Percentiles rank a stretch among this genome's conserved stretches.
phyloP scores from a whole-genome alignment of 495 filamentous ascomycete species.

The Tricharina praecox region DNA sequence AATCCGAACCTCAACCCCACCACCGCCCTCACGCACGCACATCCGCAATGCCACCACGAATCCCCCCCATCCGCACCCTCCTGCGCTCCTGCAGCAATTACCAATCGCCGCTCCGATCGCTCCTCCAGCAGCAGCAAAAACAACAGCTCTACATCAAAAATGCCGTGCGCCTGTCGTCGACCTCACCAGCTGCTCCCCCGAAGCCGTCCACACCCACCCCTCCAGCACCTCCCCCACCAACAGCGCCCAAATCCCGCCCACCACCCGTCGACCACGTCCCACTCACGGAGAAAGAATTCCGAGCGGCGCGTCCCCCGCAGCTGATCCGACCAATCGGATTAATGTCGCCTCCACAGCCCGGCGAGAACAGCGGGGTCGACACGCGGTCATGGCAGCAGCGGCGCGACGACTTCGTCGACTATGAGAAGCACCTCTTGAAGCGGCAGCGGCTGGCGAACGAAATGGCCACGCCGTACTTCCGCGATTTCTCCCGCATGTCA shows the following conservation, averaged over 20 bases:
- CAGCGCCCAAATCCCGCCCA: too few relatives aligned
- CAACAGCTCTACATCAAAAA: not conserved
- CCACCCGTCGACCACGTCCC: slow-evolving; percentile 1
- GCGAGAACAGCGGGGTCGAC: slow-evolving; percentile 69
- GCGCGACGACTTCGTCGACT: slow-evolving; percentile 66
- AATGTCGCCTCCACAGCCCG: slow-evolving; percentile 46
- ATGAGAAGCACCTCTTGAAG: slow-evolving; percentile 59
- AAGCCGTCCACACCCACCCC: too few relatives aligned
- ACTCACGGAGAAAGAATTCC: slow-evolving; percentile 4
- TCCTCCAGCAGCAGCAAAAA: not conserved
- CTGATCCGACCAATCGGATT: slow-evolving; percentile 72
- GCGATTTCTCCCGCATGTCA: slow-evolving; percentile 72
- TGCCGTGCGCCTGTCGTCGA: not conserved
- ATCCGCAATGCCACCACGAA: not conserved
- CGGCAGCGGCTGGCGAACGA: slow-evolving; percentile 50
- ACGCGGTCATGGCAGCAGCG: slow-evolving; percentile 45
- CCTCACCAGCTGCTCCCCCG: not conserved
- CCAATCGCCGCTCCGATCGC: not conserved
- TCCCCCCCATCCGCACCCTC: not conserved
- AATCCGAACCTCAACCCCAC: not conserved
- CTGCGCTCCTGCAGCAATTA: not conserved
- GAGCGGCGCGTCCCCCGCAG: slow-evolving; percentile 6
- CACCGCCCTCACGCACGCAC: too few relatives aligned
- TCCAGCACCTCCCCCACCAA: too few relatives aligned
- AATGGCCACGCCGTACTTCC: slow-evolving; percentile 73